Evolutionary conservation across 306 rosid species (phyloP), one percentile per base, ranked within the genome.

Genomic region (Ziziphus jujuba): DNA sequence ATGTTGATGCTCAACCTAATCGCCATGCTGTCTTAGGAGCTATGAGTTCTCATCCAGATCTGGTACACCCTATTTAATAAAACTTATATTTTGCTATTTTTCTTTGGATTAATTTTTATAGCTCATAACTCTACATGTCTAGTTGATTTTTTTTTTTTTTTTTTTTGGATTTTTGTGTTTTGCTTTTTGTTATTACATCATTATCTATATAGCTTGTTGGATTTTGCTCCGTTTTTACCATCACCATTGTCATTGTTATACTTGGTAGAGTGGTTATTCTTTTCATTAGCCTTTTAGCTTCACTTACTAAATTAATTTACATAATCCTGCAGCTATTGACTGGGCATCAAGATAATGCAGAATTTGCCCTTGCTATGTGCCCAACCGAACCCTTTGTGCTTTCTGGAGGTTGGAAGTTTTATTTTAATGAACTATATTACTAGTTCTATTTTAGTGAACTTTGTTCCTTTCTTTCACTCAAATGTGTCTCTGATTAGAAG

Each of bases 311-410:
- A 23, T 64, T 34, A 10, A 31, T 5, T 43, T 56, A n/a, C 36
- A n/a, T 62, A n/a, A n/a, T 69, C 38, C 48, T 81, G 82, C 84
- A 90, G 99, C 72, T 90, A 62, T 71, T 93, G 75, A 90, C 96
- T n/a, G 99, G 99, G 61, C 99, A 93, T 77, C 87, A 88, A 84
- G 97, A 93, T 69, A 85, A 93, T 93, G 99, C 99, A 11, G 99
- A 93, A 77, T 93, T 93, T 68, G 99, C 99, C 74, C 99, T 93
- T 83, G 95, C 96, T 44, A 93, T 93, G 99, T 93, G 99, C 87
- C 96, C 95, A 24, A 88, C 87, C 44, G 97, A 93, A 67, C 97
- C 99, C 61, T 90, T 81, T 75, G 99, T 90, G 63, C 89, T 93
- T 38, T 93, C 97, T 24, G 99, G 97, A 93, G 99, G 99, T 93